A percentile compares a stretch with the other conserved stretches of the same genome.
These are phyloP conservation scores for Exophiala bonariae DNA, from an alignment of 2,329 filamentous ascomycete species.

Conservation along the genomic window DNA sequence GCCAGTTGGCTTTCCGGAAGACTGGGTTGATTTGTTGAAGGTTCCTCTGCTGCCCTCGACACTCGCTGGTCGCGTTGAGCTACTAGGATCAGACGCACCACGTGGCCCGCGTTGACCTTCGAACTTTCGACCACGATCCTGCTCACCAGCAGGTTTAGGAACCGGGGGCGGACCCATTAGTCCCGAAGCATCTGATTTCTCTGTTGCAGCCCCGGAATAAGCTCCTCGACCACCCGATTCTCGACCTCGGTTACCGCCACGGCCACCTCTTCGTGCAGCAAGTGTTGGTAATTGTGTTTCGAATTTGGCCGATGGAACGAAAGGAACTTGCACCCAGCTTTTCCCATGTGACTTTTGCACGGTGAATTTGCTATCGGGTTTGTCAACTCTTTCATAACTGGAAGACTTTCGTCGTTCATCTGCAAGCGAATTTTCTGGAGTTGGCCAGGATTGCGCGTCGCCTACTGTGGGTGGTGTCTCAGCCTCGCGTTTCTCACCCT, in stretches of 20 bases:
- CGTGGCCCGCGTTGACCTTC: slow-evolving; percentile 33
- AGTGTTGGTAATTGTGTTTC: slow-evolving; percentile 68
- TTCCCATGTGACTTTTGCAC: slow-evolving; percentile 63
- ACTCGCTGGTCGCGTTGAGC: slow-evolving; percentile 37
- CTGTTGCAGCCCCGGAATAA: slow-evolving; percentile 34
- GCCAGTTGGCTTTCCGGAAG: slow-evolving; percentile 4
- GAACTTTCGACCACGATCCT: slow-evolving; percentile 26
- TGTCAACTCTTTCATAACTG: slow-evolving; percentile 59
- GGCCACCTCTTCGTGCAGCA: slow-evolving; percentile 53
- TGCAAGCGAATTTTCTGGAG: slow-evolving; percentile 74
- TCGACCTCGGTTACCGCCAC: slow-evolving; percentile 57
- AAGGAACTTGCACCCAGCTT: slow-evolving; percentile 81
- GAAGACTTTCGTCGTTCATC: slow-evolving; percentile 70
- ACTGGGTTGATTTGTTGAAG: slow-evolving; percentile 29
- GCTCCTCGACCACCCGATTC: slow-evolving; percentile 48
- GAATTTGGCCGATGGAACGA: slow-evolving; percentile 82
- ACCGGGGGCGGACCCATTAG: slow-evolving; percentile 29
- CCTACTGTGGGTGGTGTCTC: slow-evolving; percentile 64
- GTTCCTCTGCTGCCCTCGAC: slow-evolving; percentile 30
- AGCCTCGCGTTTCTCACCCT: slow-evolving; percentile 25
- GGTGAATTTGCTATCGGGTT: slow-evolving; percentile 57
- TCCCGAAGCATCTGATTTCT: slow-evolving; percentile 32
- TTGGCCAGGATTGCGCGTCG: slow-evolving; percentile 85
- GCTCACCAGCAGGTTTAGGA: slow-evolving; percentile 24
- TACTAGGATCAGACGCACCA: slow-evolving; percentile 42